These are phyloP conservation scores for Citrus maxima DNA, from an alignment of 345 rosid genomes.

Conservation along the genomic window DNA sequence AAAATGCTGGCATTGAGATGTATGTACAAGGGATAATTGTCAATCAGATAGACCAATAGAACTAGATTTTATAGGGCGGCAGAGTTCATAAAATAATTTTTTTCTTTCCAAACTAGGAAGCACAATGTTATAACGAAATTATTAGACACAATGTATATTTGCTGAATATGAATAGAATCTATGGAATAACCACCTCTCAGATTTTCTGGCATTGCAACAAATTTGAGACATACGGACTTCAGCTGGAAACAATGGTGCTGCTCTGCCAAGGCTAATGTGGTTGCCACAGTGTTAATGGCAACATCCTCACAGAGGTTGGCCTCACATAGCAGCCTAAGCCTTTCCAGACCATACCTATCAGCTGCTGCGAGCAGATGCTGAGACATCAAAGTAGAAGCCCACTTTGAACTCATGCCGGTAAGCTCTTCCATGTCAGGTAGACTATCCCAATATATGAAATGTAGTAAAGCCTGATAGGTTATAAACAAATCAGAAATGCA, in stretches of 20 bases:
- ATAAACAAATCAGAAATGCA: constrained; percentile 1
- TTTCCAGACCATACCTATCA: constrained; percentile 62
- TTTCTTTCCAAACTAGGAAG: neutral
- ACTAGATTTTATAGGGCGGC: neutral
- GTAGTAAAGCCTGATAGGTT: constrained; percentile 51
- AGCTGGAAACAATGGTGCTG: constrained; percentile 66
- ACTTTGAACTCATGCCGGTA: constrained; percentile 50
- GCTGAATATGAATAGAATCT: neutral
- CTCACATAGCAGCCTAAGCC: constrained; percentile 51
- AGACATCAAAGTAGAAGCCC: constrained; percentile 65
- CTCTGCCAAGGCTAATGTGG: constrained; percentile 67
- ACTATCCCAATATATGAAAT: constrained; percentile 57
- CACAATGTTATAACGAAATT: neutral
- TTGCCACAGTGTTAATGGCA: constrained; percentile 63
- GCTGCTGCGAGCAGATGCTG: constrained; percentile 75
- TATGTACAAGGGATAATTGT: neutral
- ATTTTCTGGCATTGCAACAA: constrained; percentile 56
- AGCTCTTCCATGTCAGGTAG: constrained; percentile 65
- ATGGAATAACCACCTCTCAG: constrained; percentile 33
- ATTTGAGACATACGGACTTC: constrained; percentile 61
- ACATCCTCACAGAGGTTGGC: constrained; percentile 53
- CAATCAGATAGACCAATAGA: neutral
- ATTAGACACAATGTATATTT: neutral
- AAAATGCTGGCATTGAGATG: neutral
- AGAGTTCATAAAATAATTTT: neutral